These are phyloP conservation scores for Raddia distichophylla DNA, from an alignment of 176 grass and related monocot species.

Conservation along the genomic window DNA sequence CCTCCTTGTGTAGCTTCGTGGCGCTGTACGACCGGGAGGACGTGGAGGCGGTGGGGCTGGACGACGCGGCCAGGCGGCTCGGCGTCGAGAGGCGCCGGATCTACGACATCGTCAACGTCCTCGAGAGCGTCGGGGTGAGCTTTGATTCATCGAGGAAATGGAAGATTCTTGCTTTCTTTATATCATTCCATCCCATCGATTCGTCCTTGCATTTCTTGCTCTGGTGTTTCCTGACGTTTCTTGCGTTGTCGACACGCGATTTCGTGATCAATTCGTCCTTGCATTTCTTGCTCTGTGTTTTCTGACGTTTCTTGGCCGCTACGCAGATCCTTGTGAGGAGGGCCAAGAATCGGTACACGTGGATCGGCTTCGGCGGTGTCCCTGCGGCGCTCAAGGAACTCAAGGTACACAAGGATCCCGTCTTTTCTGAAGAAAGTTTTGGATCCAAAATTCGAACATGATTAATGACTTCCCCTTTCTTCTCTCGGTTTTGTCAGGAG, in stretches of 20 bases:
- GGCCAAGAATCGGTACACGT: slow-evolving; percentile 79
- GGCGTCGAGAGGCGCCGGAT: slow-evolving; percentile 94
- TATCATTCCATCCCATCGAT: neutral
- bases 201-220: neutral
- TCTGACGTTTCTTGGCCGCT: neutral
- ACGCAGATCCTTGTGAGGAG: slow-evolving; percentile 78
- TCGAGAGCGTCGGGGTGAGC: slow-evolving; percentile 95
- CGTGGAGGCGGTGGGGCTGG: slow-evolving; percentile 71
- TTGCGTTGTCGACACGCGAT: neutral
- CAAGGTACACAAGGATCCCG: slow-evolving; percentile 57
- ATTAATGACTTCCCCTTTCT: neutral
- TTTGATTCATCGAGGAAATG: neutral
- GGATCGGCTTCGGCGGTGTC: slow-evolving; percentile 86
- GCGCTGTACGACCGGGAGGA: slow-evolving; percentile 72
- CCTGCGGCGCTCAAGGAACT: slow-evolving; percentile 67
- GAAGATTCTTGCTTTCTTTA: neutral
- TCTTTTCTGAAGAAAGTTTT: neutral
- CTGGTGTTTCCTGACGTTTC: neutral
- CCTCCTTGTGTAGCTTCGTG: no score
- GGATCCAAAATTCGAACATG: neutral
- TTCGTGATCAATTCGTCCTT: neutral
- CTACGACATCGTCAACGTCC: slow-evolving; percentile 98
- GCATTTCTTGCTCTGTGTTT: neutral
- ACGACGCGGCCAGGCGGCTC: slow-evolving; percentile 73
- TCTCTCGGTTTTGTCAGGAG: slow-evolving; percentile 51